phyloP scores from a whole-genome alignment of 108 stramenopile species.

The Mediolabrus comicus region DNA sequence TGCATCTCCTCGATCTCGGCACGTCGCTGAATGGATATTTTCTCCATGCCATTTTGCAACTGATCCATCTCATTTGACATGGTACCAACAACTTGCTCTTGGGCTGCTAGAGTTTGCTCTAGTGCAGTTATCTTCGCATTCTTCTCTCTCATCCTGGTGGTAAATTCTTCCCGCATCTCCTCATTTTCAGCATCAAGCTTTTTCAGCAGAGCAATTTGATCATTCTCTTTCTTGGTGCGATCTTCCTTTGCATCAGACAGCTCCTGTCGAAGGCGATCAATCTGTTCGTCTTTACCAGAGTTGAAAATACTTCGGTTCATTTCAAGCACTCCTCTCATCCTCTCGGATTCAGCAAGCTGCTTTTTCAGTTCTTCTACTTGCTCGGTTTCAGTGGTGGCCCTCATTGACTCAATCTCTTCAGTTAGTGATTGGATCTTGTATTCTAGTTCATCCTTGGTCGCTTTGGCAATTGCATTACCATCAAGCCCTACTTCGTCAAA shows the following conservation, averaged over 20 bases:
- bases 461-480: background rate
- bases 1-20: constrained; percentile 88
- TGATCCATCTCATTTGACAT: constrained; percentile 87
- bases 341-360: constrained; percentile 44
- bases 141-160: constrained; percentile 60
- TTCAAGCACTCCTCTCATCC: constrained; percentile 54
- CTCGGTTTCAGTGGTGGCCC: constrained; percentile 17
- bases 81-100: constrained; percentile 72
- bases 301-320: constrained; percentile 49
- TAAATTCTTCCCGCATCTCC: constrained; percentile 53
- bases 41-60: constrained; percentile 79
- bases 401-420: constrained; percentile 39
- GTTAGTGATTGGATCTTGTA: constrained; percentile 44
- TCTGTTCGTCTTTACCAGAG: constrained; percentile 58
- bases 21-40: constrained; percentile 54
- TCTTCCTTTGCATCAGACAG: constrained; percentile 50
- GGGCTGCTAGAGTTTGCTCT: constrained; percentile 78
- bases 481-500: constrained; percentile 15
- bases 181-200: constrained; percentile 54
- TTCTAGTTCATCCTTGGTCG: constrained; percentile 29
- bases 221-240: constrained; percentile 36
- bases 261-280: constrained; percentile 69
- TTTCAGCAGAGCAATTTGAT: constrained; percentile 43
- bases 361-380: constrained; percentile 26
- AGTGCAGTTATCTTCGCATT: constrained; percentile 68